Conservation (phyloP, 306 rosid species). For the Fragaria ananassa region DNA sequence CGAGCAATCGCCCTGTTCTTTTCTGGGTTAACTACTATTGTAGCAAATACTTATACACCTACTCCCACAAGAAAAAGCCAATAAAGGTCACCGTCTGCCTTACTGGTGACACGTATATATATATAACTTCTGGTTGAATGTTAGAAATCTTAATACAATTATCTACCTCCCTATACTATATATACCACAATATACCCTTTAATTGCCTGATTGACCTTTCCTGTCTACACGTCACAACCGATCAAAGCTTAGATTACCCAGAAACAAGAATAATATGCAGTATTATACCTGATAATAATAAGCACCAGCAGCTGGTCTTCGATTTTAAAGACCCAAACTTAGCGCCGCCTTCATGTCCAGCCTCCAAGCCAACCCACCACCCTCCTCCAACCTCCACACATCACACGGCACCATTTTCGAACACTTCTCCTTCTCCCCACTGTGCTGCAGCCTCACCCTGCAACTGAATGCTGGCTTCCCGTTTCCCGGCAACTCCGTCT, state of each 20-base stretch:
- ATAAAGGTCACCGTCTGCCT: neutral
- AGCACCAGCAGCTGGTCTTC: neutral
- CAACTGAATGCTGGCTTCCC: slow-evolving; percentile 46
- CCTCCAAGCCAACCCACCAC: slow-evolving; percentile 71
- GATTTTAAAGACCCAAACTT: slow-evolving; percentile 52
- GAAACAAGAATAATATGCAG: neutral
- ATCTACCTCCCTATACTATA: neutral
- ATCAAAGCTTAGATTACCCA: neutral
- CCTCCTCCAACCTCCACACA: slow-evolving; percentile 56
- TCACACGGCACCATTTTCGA: slow-evolving; percentile 72
- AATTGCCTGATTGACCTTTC: neutral
- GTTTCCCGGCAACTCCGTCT: slow-evolving; percentile 24
- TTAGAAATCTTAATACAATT: neutral
- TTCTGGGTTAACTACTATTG: neutral
- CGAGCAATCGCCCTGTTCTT: neutral
- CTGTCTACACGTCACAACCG: too few relatives aligned
- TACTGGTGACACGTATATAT: neutral
- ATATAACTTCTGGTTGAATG: neutral
- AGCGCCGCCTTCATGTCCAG: slow-evolving; percentile 73
- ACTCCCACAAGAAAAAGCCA: neutral
- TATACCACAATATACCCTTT: neutral
- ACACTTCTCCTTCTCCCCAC: slow-evolving; percentile 45
- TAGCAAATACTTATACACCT: neutral
- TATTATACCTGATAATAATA: slow-evolving; percentile 29
- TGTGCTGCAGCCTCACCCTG: slow-evolving; percentile 51